Conservation (phyloP, 1,284 basidiomycete species). For the Leccinum insolens region DNA sequence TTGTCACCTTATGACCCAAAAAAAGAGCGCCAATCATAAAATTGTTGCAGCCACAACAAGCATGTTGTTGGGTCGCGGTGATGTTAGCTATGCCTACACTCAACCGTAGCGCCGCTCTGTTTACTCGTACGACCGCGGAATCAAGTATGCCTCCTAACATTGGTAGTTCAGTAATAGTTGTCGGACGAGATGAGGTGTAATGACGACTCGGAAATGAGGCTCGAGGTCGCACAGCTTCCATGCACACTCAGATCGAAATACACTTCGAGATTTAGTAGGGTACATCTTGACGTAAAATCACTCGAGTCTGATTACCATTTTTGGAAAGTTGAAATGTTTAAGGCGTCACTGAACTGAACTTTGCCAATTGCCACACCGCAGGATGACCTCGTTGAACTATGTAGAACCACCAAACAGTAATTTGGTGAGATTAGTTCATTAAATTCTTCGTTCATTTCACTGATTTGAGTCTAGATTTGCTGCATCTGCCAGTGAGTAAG, state of each 20-base stretch:
- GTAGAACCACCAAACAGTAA: conserved; percentile 59
- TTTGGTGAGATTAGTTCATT: conserved; percentile 42
- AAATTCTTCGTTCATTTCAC: not conserved
- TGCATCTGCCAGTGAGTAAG: conserved; percentile 76
- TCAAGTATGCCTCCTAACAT: not conserved
- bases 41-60: not conserved
- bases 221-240: not conserved
- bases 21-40: not conserved
- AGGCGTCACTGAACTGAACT: not conserved
- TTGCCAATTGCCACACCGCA: conserved; percentile 16
- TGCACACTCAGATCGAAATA: not conserved
- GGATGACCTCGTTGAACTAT: conserved; percentile 46
- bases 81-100: not conserved
- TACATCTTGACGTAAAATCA: conserved; percentile 20
- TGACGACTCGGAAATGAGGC: not conserved
- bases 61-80: not conserved
- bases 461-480: conserved; percentile 55
- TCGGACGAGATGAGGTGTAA: not conserved
- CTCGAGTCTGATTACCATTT: conserved; percentile 19
- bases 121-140: not conserved
- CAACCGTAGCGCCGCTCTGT: not conserved
- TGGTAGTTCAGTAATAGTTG: not conserved
- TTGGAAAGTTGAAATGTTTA: conserved; percentile 10
- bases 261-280: not conserved
- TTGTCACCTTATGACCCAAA: not conserved